phyloP scores from a whole-genome alignment of 495 filamentous ascomycete species.

The Tuber brumale region DNA sequence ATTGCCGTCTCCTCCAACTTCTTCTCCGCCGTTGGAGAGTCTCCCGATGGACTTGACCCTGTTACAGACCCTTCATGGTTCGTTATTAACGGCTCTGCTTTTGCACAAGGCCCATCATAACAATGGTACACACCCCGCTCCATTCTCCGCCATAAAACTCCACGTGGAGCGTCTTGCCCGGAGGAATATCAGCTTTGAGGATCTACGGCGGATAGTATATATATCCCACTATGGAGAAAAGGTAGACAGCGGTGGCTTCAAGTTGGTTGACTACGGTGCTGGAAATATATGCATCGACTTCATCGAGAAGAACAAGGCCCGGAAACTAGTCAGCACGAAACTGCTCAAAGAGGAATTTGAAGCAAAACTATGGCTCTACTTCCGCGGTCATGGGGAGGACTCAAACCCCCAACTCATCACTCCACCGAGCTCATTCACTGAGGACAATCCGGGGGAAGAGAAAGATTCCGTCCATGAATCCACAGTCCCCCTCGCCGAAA shows the following conservation, averaged over 20 bases:
- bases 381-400: background rate
- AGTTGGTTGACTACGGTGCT: slow-evolving; percentile 33
- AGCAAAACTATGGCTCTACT: slow-evolving; percentile 20
- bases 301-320: slow-evolving; percentile 26
- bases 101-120: slow-evolving; percentile 35
- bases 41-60: slow-evolving; percentile 23
- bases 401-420: slow-evolving; percentile 20
- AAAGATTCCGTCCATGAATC: background rate
- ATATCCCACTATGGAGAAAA: slow-evolving; percentile 35
- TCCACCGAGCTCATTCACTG: slow-evolving; percentile 26
- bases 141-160: slow-evolving; percentile 31
- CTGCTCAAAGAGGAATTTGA: slow-evolving; percentile 29
- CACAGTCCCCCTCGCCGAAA: slow-evolving; percentile 28
- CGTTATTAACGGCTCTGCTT: slow-evolving; percentile 34
- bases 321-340: slow-evolving; percentile 33
- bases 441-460: slow-evolving; percentile 1
- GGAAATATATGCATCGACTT: slow-evolving; percentile 36
- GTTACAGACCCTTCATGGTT: slow-evolving; percentile 30
- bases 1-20: slow-evolving; percentile 7
- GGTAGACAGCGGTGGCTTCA: slow-evolving; percentile 20
- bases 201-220: slow-evolving; percentile 34
- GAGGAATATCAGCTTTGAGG: slow-evolving; percentile 26
- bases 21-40: slow-evolving; percentile 8
- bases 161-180: slow-evolving; percentile 33
- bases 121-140: slow-evolving; percentile 28